Evolutionary conservation across 805 yeast species (phyloP), one percentile per base, ranked within the genome.

Genomic region (Candida loeiensis): DNA sequence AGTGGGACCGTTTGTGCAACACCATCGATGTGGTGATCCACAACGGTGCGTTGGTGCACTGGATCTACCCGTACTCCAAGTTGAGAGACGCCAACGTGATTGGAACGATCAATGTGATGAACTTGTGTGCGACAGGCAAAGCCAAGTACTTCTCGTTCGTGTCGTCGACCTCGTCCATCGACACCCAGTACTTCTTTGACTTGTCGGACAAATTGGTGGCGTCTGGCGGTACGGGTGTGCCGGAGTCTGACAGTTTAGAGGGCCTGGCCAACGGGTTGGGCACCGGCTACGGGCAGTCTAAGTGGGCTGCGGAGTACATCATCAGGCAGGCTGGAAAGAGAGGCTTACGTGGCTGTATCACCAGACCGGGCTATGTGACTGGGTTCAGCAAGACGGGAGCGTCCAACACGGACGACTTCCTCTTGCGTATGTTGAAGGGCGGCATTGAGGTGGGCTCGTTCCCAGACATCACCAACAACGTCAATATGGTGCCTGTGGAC

Each of bases 31-130:
- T 82, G 3, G 80, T 93, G 38, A 77, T 93, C 46, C 99, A 93
- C 63, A 93, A 93, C 53, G 99, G 98, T 69, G 99, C 99, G 13
- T 72, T 90, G 46, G 99, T 93, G 27, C 99, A 93, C 62, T 93
- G 99, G 99, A 96, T 90, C 2, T 93, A 85, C 61, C 98, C 99
- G 19, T 93, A 93, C 64, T 67, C 83, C 35, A 86, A 85, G 49
- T 71, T 93, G 54, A 79, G 98, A 53, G 96, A 87, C 49, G 93
- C 98, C 24, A 93, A 93, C 56, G 99, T 95, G 22, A 66, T 90
- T 43, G 80, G 95, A 32, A 85, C 98, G 0, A 64, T 91, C 44
- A 85, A 90, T 54, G 87, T 89, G 7, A 69, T 93, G 76, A 80
- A 80, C 56, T 63, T 90, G 52, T 82, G 93, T 53, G 76, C 80